Evolutionary conservation across 768 basidiomycete species (phyloP), one percentile per base, ranked within the genome.

Genomic region (Tulasnella sp.): DNA sequence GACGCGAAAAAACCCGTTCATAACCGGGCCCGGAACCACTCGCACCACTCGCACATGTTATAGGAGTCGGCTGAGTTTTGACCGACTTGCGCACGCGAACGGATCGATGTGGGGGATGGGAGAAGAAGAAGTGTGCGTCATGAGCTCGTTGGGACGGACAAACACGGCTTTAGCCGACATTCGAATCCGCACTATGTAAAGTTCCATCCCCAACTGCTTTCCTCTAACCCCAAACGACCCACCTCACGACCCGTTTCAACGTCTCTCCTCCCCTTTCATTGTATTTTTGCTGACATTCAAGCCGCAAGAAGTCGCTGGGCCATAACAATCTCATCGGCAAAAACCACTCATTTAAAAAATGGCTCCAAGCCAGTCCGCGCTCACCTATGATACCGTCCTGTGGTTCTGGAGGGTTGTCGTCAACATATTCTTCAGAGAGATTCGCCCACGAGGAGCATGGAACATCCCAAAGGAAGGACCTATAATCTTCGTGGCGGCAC

Each of bases 401-500:
- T 82, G 92, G 68, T 94, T 97, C 84, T 97, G 93, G 93, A 85
- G 91, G 76, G 77, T 84, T 42, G 71, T 78, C 49, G 74, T 76
- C 71, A 79, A 79, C 42, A 85, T 99, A 79, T 99, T 99, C 87
- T 99, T 99, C 85, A 87, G 97, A 79, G 97, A 99, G 84, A 91
- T 98, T 80, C 88, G 97, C 77, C 93, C 96, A 3, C 87, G 97
- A 83, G 94, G 97, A 71, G 93, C 96, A 40, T 98, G 93, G 87
- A 93, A 97, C 82, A 93, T 99, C 77, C 97, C 97, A 34, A 87
- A 87, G 76, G 88, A 93, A 76, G 97, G 95, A 0, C 93, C 97
- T 2, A 89, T 97, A 74, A 93, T 99, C 79, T 96, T 97, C 82
- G 94, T 94, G 70, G 94, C 88, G 58, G 96, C 93, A 12, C 96